phyloP scores from a whole-genome alignment of 192 early-diverging fungal species.

The Coemansia sp. region DNA sequence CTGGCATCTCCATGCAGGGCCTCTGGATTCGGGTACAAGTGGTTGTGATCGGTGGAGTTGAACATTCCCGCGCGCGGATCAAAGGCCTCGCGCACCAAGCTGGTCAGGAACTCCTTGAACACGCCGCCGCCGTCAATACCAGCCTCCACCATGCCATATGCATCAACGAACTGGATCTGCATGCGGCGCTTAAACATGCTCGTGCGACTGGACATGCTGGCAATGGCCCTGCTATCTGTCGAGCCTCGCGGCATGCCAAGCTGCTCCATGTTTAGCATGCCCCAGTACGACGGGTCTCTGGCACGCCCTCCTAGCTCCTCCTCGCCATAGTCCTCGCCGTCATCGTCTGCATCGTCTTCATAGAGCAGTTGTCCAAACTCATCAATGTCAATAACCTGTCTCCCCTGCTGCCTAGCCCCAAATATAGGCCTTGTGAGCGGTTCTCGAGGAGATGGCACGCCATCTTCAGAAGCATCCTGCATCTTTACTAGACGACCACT shows the following conservation, averaged over 20 bases:
- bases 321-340: background rate
- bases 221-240: background rate
- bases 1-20: constrained; percentile 23
- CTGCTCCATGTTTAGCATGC: constrained; percentile 17
- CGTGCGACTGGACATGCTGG: constrained; percentile 24
- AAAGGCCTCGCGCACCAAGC: constrained; percentile 73
- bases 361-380: background rate
- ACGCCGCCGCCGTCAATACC: constrained; percentile 97
- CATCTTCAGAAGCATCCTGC: background rate
- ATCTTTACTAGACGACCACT: constrained; percentile 16
- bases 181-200: constrained; percentile 75
- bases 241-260: constrained; percentile 12
- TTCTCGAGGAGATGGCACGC: background rate
- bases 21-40: constrained; percentile 75
- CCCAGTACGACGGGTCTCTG: constrained; percentile 2
- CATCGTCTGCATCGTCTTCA: background rate
- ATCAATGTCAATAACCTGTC: background rate
- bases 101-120: constrained; percentile 96
- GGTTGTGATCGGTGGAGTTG: constrained; percentile 63
- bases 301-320: background rate
- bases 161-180: constrained; percentile 83
- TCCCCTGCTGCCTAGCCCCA: background rate
- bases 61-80: constrained; percentile 72
- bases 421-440: background rate
- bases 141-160: constrained; percentile 81